phyloP scores from a whole-genome alignment of 1,284 basidiomycete species.

The Coriolopsis trogii region DNA sequence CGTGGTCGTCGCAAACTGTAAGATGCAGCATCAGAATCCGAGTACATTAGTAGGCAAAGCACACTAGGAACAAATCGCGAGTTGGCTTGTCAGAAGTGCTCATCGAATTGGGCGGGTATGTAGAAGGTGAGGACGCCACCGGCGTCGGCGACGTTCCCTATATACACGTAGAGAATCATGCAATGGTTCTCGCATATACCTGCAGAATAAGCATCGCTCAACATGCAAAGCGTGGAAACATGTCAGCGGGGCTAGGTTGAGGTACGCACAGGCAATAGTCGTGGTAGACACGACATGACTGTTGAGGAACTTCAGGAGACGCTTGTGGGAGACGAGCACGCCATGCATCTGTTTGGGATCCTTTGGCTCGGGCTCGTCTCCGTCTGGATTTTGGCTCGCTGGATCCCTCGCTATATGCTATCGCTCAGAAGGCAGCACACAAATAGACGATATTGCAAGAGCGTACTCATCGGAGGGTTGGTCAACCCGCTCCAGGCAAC shows the following conservation, averaged over 20 bases:
- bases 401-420: constrained; percentile 20
- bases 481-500: constrained; percentile 79
- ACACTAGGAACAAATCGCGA: too few species aligned
- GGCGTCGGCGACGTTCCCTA: constrained; percentile 80
- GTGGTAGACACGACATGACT: constrained; percentile 85
- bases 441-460: neutral
- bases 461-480: constrained; percentile 69
- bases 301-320: constrained; percentile 83
- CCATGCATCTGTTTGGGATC: constrained; percentile 60
- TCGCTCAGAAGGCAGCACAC: neutral
- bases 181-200: constrained; percentile 87
- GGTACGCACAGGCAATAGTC: constrained; percentile 79
- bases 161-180: constrained; percentile 89
- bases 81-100: constrained; percentile 16
- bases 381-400: constrained; percentile 32
- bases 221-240: neutral
- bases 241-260: neutral
- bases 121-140: constrained; percentile 91
- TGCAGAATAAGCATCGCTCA: constrained; percentile 33
- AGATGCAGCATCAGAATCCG: too few species aligned
- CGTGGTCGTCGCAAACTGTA: too few species aligned
- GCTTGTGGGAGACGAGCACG: constrained; percentile 73
- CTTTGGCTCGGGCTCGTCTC: constrained; percentile 39
- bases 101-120: constrained; percentile 67
- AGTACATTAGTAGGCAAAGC: too few species aligned